phyloP scores from a whole-genome alignment of 257 asterid genomes.

The Coffea eugenioides region DNA sequence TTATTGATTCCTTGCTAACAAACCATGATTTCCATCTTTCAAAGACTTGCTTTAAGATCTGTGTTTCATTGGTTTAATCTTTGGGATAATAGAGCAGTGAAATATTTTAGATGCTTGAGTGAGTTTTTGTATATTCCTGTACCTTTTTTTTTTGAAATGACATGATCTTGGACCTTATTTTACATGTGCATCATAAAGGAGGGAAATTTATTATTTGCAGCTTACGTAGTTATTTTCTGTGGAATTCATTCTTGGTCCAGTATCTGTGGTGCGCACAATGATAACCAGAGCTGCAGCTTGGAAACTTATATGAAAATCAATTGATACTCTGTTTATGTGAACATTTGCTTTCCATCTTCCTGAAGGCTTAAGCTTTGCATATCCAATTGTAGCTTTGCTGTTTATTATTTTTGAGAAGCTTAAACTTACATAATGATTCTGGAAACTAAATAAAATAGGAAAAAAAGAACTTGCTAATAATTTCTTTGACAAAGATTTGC shows the following conservation, averaged over 20 bases:
- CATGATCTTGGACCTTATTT: constrained; percentile 1
- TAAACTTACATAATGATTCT: no score
- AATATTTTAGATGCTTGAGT: not conserved
- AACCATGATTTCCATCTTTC: no score
- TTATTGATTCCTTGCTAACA: not conserved
- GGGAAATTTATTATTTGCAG: constrained; percentile 80
- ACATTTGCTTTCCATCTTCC: not conserved
- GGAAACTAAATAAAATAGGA: no score
- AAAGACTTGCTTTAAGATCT: not conserved
- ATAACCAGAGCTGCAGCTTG: constrained; percentile 97
- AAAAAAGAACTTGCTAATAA: not conserved
- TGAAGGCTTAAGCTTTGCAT: not conserved
- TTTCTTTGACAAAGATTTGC: not conserved
- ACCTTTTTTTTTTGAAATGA: not conserved
- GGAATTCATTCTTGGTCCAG: constrained; percentile 99
- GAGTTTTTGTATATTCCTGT: not conserved
- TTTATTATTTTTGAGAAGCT: not conserved
- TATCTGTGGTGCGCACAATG: constrained; percentile 94
- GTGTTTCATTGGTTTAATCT: not conserved
- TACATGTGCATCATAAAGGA: constrained; percentile 57
- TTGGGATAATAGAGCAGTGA: not conserved
- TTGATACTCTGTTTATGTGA: not conserved
- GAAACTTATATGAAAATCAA: constrained; percentile 39
- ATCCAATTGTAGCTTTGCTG: not conserved
- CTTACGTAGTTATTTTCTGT: constrained; percentile 82